Conservation (phyloP, 148 eudicot species). For the Vaccinium myrtillus region DNA sequence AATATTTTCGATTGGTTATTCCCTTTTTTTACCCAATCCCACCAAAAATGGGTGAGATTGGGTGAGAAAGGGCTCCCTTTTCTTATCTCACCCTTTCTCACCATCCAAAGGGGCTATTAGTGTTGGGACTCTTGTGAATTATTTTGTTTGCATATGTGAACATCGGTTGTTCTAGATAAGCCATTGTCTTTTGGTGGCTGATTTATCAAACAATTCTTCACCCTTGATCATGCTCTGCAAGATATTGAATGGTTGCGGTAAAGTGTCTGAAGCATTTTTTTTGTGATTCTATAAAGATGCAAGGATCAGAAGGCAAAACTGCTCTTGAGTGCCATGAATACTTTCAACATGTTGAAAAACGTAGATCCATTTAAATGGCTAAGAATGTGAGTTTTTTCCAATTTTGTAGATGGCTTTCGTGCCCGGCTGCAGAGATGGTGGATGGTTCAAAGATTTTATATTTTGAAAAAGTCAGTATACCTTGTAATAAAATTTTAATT, state of each 20-base stretch:
- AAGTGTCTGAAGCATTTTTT: background rate
- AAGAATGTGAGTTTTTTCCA: background rate
- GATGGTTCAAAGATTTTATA: conserved; percentile 89
- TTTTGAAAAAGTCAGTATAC: conserved; percentile 66
- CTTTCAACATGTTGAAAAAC: background rate
- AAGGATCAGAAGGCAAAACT: background rate
- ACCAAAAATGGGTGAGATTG: too few species aligned
- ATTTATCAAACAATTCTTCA: background rate
- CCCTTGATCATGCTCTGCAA: background rate
- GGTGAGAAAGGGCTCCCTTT: too few species aligned
- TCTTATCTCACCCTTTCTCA: too few species aligned
- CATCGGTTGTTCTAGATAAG: too few species aligned
- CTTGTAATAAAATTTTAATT: background rate
- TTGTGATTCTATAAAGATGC: background rate
- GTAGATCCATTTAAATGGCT: background rate
- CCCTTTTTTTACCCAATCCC: too few species aligned
- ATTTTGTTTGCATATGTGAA: too few species aligned
- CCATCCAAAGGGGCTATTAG: too few species aligned
- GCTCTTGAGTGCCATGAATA: background rate
- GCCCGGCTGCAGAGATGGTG: conserved; percentile 94
- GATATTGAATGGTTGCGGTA: background rate
- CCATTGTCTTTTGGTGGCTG: too few species aligned
- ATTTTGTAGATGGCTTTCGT: conserved; percentile 70
- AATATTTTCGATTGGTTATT: too few species aligned
- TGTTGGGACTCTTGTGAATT: too few species aligned